Evolutionary conservation across 208 protist genomes (phyloP).

Genomic region (Acanthamoeba lugdunensis): DNA sequence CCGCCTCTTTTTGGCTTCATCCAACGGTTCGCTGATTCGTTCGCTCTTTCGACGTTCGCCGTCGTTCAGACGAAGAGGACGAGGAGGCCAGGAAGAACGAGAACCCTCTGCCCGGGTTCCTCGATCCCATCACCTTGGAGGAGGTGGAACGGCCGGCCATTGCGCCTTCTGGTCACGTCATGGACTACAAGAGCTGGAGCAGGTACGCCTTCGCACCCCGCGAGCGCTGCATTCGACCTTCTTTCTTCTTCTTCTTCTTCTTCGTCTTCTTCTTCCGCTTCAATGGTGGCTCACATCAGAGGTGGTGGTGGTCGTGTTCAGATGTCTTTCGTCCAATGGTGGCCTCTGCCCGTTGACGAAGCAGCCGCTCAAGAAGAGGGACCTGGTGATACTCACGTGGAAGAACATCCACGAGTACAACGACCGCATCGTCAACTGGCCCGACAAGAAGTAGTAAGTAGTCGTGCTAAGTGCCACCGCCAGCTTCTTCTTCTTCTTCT

Average conservation of each 20-base stretch:
- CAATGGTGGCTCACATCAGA: background rate
- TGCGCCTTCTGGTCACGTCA: conserved; percentile 84
- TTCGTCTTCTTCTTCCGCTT: no score
- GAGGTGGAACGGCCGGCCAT: conserved; percentile 83
- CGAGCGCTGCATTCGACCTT: no score
- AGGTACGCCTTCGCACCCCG: background rate
- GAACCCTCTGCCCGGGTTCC: conserved; percentile 83
- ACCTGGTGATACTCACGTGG: conserved; percentile 83
- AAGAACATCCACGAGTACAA: conserved; percentile 84
- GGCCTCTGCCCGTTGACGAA: conserved; percentile 83
- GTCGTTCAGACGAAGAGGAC: conserved; percentile 70
- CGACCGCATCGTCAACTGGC: conserved; percentile 77
- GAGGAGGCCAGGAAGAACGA: conserved; percentile 14
- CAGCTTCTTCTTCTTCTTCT: background rate
- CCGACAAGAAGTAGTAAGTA: conserved; percentile 13
- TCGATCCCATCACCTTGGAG: conserved; percentile 84
- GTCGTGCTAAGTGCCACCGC: background rate
- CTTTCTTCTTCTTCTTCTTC: no score
- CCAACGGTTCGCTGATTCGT: background rate
- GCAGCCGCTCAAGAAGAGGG: conserved; percentile 75
- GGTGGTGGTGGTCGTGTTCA: background rate
- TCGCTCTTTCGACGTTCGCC: background rate
- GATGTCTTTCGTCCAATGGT: conserved; percentile 49
- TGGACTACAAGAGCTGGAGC: conserved; percentile 75
- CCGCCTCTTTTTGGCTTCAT: background rate